These are phyloP conservation scores for Tetrapyrgos nigripes DNA, from an alignment of 1,284 basidiomycete species.

Conservation along the genomic window DNA sequence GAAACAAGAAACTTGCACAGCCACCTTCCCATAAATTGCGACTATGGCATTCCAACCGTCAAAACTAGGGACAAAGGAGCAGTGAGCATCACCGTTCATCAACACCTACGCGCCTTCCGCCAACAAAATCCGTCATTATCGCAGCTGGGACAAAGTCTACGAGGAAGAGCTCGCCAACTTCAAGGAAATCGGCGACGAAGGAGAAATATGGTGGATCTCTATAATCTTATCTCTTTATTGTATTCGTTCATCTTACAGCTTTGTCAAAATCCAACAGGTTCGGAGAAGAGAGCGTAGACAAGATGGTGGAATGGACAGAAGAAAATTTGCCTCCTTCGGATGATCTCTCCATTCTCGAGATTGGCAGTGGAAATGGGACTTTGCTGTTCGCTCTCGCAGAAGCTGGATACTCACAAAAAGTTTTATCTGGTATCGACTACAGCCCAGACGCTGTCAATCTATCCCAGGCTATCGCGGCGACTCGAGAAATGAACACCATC, in stretches of 20 bases:
- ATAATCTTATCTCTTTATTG: neutral
- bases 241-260: neutral
- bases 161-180: constrained; percentile 78
- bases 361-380: constrained; percentile 89
- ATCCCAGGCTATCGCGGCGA: constrained; percentile 56
- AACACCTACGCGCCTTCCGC: too few relatives aligned
- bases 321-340: constrained; percentile 54
- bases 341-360: constrained; percentile 64
- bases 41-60: constrained; percentile 52
- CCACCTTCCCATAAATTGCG: too few relatives aligned
- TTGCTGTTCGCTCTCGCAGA: constrained; percentile 80
- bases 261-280: constrained; percentile 63
- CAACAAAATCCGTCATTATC: constrained; percentile 2
- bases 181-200: constrained; percentile 85
- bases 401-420: constrained; percentile 56
- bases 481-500: constrained; percentile 45
- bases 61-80: constrained; percentile 72
- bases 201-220: constrained; percentile 79
- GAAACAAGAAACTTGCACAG: too few relatives aligned
- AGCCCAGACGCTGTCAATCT: constrained; percentile 75
- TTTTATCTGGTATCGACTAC: constrained; percentile 84
- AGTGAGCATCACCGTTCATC: constrained; percentile 43
- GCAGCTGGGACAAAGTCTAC: constrained; percentile 78
- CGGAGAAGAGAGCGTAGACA: constrained; percentile 79
- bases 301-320: constrained; percentile 78